Percentiles rank a stretch among this genome's conserved stretches.
Conservation (phyloP, 1,284 basidiomycete genomes). For the Schizophyllum commune region DNA sequence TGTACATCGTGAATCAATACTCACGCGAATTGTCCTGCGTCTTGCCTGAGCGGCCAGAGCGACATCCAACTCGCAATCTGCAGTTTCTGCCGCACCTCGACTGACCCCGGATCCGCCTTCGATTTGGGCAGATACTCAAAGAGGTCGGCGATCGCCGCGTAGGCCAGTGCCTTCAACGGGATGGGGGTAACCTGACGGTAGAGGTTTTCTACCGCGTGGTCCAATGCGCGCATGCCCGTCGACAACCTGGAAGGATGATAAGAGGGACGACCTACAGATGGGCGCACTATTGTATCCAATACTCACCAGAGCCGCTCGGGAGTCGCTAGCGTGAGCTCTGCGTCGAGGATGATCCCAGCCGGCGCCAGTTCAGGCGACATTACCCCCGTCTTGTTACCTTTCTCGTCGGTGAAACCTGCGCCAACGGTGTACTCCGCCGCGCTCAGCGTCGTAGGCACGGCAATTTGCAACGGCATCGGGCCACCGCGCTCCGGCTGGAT, state of each 20-base stretch:
- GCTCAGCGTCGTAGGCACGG: constrained; percentile 76
- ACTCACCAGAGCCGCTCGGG: constrained; percentile 68
- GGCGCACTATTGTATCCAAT: constrained; percentile 7
- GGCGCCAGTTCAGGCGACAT: constrained; percentile 49
- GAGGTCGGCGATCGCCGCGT: constrained; percentile 61
- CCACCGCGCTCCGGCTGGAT: constrained; percentile 49
- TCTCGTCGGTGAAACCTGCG: constrained; percentile 70
- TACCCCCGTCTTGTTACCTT: constrained; percentile 59
- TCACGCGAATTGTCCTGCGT: constrained; percentile 44
- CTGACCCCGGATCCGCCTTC: constrained; percentile 48
- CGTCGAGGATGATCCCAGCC: constrained; percentile 71
- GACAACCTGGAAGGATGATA: constrained; percentile 47
- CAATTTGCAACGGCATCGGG: constrained; percentile 46
- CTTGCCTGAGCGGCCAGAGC: constrained; percentile 52
- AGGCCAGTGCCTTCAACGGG: constrained; percentile 58
- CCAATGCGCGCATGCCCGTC: constrained; percentile 67
- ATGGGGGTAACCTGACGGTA: constrained; percentile 52
- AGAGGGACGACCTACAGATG: not conserved
- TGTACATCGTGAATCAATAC: not conserved
- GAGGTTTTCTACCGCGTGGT: constrained; percentile 77
- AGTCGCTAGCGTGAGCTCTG: constrained; percentile 64
- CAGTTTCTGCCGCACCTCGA: constrained; percentile 59
- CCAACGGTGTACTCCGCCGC: constrained; percentile 74
- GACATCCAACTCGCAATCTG: constrained; percentile 78
- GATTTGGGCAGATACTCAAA: constrained; percentile 66